Evolutionary conservation across 805 yeast species (phyloP), one percentile per base, ranked within the genome.

Genomic region (Torulaspora indica): DNA sequence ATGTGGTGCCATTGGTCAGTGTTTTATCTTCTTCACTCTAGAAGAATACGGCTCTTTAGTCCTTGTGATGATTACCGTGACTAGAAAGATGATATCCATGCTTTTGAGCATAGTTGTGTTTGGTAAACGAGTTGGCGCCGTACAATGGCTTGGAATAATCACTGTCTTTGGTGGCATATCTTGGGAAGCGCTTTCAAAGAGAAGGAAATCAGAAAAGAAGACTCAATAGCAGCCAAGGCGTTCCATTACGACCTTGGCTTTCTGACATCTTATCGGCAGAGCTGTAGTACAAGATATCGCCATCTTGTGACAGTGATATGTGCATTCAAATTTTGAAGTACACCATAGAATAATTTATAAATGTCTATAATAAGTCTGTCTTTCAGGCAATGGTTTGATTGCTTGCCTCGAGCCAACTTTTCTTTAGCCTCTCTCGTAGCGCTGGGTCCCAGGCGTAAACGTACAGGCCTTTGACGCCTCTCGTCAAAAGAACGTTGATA

Each of bases 81-180:
- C 98, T 1, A 76, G 99, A 55, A 93, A 93, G 60, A 91, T 93
- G 96, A 71, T 89, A 38, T 88, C 97, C 31, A 91, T 93, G 98
- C 74, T 89, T 27, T 66, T 91, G 42, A 85, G 95, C 57, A 96
- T 93, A 40, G 63, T 87, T 3, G 68, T 91, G 51, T 91, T 88
- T 66, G 91, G 93, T n/a, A 97, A 93, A 61, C 60, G 63, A 4
- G 74, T 93, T 52, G 71, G 68, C 25, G 6, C 43, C 2, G 64
- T 70, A 7, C 98, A 93, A 67, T 85, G 96, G 89, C 29, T 68
- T 0, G 98, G 98, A 0, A 80, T 93, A 5, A 41, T 63, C 1
- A 66, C 85, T 46, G 99, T 93, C 1, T 90, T 91, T 67, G 77
- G 79, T 3, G 97, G 97, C 0, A 85, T 93, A 44, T 81, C 82